Evolutionary conservation across 176 grass and related monocot genomes (phyloP), one percentile per base, ranked within the genome.

Genomic region (Areca catechu): DNA sequence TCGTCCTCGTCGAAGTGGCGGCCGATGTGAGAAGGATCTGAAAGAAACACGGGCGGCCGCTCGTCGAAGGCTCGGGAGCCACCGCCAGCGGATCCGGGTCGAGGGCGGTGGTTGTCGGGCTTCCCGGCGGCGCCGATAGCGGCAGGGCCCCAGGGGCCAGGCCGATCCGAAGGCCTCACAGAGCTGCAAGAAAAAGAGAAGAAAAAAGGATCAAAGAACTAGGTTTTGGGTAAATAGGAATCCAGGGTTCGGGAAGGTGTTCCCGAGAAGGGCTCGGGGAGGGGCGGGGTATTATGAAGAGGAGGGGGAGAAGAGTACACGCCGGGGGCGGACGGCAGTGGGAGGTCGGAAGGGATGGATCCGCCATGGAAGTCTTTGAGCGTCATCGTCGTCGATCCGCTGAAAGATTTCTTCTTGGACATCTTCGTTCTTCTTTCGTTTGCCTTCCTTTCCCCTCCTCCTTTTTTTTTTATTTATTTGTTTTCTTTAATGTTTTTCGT

Each of bases 281-380:
- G 34, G 10, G 7, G 34, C 2, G 34, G 34, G 34, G 10, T 2
- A 43, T 43, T 43, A 43, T 43, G 9, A n/a, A n/a, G n/a, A 43
- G 34, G 9, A 43, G 30, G 30, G 12, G 9, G 29, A 70, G 55
- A 24, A 22, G 3, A 67, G 86, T 88, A 88, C 84, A 84, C 69
- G 76, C 84, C 81, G 12, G 88, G 87, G 9, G 93, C 93, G 55
- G 93, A 98, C 54, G 93, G 93, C 18, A 98, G 84, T 25, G 79
- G 71, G 54, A 88, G 86, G 64, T 97, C 83, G 72, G 92, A 97
- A 28, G 92, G 92, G 74, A 97, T 97, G 65, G 92, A 88, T 51
- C 92, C 87, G 58, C 87, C 92, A 71, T 97, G 92, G 87, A 97
- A 97, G 73, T 97, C 92, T 72, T 88, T 91, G 53, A 97, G 83